Evolutionary conservation across 306 rosid genomes (phyloP).

Genomic region (Ammopiptanthus mongolicus): DNA sequence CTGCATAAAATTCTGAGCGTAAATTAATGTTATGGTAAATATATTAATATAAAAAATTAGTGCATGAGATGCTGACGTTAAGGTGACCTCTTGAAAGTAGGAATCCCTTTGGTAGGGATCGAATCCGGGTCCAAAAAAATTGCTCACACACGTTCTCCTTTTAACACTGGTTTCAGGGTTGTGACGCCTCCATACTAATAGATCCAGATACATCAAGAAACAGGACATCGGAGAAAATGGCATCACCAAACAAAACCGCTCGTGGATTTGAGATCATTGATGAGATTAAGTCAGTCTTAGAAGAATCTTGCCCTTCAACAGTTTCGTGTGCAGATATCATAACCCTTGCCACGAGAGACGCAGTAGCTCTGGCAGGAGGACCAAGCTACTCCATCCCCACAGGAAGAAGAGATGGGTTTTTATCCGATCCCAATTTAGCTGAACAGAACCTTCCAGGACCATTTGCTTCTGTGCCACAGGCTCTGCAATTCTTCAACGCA

Average conservation of each 20-base stretch:
- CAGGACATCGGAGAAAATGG: conserved; percentile 31
- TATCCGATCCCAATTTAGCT: too few relatives aligned
- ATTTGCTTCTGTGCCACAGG: background rate
- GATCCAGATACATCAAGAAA: conserved; percentile 32
- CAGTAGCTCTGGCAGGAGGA: conserved; percentile 34
- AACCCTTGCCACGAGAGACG: conserved; percentile 35
- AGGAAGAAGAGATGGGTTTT: too few relatives aligned
- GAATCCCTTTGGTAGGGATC: too few relatives aligned
- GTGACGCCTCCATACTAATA: conserved; percentile 55
- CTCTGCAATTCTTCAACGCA: background rate
- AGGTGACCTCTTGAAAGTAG: too few relatives aligned
- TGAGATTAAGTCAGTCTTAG: conserved; percentile 27
- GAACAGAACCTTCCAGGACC: too few relatives aligned
- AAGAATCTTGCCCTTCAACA: conserved; percentile 29
- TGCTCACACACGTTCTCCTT: too few relatives aligned
- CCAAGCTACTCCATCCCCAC: conserved; percentile 3
- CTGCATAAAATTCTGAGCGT: too few relatives aligned
- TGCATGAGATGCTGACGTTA: too few relatives aligned
- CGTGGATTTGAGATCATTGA: conserved; percentile 36
- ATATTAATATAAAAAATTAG: too few relatives aligned
- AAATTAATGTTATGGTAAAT: too few relatives aligned
- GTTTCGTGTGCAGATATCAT: conserved; percentile 43
- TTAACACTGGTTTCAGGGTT: conserved; percentile 30
- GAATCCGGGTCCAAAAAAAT: too few relatives aligned
- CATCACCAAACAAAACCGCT: conserved; percentile 24